Evolutionary conservation across 768 basidiomycete species (phyloP).

Genomic region (Wakefieldia striispora): DNA sequence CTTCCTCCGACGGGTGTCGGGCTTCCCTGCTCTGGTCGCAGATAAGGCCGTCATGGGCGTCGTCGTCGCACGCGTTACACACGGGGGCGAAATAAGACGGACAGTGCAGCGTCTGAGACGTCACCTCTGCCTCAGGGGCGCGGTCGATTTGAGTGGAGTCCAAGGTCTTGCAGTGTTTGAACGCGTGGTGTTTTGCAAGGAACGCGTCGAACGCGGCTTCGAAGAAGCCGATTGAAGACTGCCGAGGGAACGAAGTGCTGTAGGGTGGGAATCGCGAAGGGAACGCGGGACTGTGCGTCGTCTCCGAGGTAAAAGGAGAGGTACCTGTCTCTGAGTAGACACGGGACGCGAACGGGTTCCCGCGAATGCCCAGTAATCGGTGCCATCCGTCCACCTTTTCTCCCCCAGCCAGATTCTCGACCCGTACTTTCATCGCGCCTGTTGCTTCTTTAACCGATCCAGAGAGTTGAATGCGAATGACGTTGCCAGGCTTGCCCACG

Average conservation of each 20-base stretch:
- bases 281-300: conserved; percentile 49
- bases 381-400: conserved; percentile 53
- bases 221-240: conserved; percentile 51
- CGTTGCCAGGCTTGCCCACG: conserved; percentile 17
- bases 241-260: conserved; percentile 43
- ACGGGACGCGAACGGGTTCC: conserved; percentile 34
- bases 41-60: conserved; percentile 55
- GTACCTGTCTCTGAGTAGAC: conserved; percentile 36
- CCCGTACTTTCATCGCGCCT: conserved; percentile 53
- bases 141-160: neutral
- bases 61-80: conserved; percentile 56
- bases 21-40: conserved; percentile 46
- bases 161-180: conserved; percentile 45
- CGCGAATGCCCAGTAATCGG: conserved; percentile 33
- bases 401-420: conserved; percentile 49
- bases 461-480: conserved; percentile 38
- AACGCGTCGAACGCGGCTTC: conserved; percentile 56
- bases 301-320: conserved; percentile 58
- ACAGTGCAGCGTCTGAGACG: neutral
- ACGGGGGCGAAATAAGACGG: conserved; percentile 55
- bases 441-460: conserved; percentile 48
- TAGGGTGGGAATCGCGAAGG: conserved; percentile 49
- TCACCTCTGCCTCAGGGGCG: neutral
- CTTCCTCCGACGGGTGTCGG: conserved; percentile 12
- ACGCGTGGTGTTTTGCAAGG: conserved; percentile 53